Evolutionary conservation across 1,284 basidiomycete species (phyloP).

Genomic region (Cutaneotrichosporon mucoides): DNA sequence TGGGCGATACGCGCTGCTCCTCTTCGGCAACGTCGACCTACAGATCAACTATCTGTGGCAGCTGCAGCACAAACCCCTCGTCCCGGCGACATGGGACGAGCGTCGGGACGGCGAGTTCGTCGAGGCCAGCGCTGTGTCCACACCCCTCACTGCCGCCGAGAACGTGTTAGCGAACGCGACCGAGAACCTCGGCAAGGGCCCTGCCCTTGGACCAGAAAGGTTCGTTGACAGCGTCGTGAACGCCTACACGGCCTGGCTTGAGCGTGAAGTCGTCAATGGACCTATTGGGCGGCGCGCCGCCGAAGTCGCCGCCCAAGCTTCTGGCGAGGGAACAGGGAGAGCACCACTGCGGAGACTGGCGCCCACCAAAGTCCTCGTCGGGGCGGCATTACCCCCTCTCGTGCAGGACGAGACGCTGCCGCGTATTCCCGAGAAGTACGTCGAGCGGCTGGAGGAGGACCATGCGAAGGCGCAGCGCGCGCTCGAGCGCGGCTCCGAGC

Average conservation of each 20-base stretch:
- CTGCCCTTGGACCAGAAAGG: conserved; percentile 38
- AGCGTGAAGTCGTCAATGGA: conserved; percentile 41
- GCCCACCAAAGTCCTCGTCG: conserved; percentile 30
- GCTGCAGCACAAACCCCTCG: conserved; percentile 37
- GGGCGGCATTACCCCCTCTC: conserved; percentile 39
- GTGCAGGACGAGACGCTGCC: conserved; percentile 37
- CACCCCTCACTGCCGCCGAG: not conserved
- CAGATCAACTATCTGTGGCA: conserved; percentile 48
- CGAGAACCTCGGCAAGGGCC: conserved; percentile 32
- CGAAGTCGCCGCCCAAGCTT: conserved; percentile 1
- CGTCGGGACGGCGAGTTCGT: not conserved
- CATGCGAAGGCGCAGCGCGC: conserved; percentile 16
- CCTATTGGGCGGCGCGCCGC: conserved; percentile 30
- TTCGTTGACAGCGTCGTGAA: conserved; percentile 34
- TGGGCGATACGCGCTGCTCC: conserved; percentile 34
- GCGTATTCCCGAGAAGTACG: conserved; percentile 44
- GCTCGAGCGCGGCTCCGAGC: conserved; percentile 12
- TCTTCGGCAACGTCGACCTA: conserved; percentile 46
- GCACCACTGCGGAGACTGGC: not conserved
- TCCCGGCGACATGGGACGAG: conserved; percentile 23
- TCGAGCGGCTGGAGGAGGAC: conserved; percentile 29
- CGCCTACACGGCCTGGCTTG: conserved; percentile 37
- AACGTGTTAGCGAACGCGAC: conserved; percentile 36
- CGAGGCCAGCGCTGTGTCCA: not conserved
- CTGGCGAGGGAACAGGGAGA: not conserved